phyloP scores from a whole-genome alignment of 2,329 filamentous ascomycete species.

The Capronia americana region DNA sequence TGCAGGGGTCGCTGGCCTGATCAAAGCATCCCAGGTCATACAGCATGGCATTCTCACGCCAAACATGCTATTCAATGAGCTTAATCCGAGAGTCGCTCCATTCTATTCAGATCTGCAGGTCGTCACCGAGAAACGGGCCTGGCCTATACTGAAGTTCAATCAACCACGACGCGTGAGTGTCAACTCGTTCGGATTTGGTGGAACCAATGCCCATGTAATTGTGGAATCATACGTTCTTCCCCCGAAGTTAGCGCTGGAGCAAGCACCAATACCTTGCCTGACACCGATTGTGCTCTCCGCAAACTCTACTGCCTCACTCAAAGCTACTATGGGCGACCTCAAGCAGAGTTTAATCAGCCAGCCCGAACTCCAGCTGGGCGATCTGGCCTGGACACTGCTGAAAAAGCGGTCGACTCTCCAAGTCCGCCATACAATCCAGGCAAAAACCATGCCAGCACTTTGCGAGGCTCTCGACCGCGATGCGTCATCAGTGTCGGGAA shows the following conservation, averaged over 20 bases:
- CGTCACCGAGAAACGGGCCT: constrained; percentile 1
- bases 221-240: constrained; percentile 38
- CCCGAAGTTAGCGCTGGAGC: background rate
- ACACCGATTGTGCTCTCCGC: background rate
- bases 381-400: too few species aligned
- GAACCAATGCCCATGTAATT: constrained; percentile 46
- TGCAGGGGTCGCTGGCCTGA: constrained; percentile 42
- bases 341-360: too few species aligned
- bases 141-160: constrained; percentile 18
- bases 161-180: constrained; percentile 41
- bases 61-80: constrained; percentile 41
- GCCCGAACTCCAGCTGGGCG: too few species aligned
- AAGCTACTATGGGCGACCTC: too few species aligned
- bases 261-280: background rate
- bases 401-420: too few species aligned
- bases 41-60: constrained; percentile 42
- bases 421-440: too few species aligned
- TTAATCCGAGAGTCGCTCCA: constrained; percentile 42
- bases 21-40: constrained; percentile 41
- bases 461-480: too few species aligned
- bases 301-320: background rate
- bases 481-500: background rate
- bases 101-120: constrained; percentile 11
- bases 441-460: too few species aligned
- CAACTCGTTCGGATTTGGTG: constrained; percentile 48